phyloP scores from a whole-genome alignment of 2,329 filamentous ascomycete species.

The Biscogniauxia mediterranea region DNA sequence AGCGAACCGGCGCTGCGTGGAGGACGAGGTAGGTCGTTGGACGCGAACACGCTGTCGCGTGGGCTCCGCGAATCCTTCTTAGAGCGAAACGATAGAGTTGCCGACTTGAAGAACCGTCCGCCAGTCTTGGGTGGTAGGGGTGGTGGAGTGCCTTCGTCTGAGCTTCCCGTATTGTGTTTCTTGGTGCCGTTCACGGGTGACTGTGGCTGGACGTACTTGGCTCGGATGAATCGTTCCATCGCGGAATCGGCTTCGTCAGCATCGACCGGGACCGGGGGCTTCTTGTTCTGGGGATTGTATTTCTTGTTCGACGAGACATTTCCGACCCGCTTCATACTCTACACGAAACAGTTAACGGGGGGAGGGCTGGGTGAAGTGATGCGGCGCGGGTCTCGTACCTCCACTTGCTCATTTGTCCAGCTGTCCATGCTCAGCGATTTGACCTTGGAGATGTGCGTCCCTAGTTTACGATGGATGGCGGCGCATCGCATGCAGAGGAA shows the following conservation, averaged over 20 bases:
- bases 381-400: constrained; percentile 57
- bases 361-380: neutral
- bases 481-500: constrained; percentile 99
- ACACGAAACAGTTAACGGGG: constrained; percentile 16
- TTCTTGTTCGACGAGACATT: constrained; percentile 82
- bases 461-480: constrained; percentile 89
- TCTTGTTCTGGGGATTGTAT: constrained; percentile 83
- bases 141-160: constrained; percentile 59
- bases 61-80: constrained; percentile 48
- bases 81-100: constrained; percentile 60
- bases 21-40: constrained; percentile 34
- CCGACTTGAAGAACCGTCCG: constrained; percentile 56
- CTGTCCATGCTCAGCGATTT: constrained; percentile 99
- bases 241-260: constrained; percentile 88
- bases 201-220: constrained; percentile 78
- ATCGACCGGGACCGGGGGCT: constrained; percentile 82
- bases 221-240: constrained; percentile 92
- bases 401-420: constrained; percentile 94
- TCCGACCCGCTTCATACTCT: constrained; percentile 94
- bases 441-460: constrained; percentile 97
- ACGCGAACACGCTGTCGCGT: constrained; percentile 35
- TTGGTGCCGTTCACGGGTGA: constrained; percentile 36
- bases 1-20: constrained; percentile 36
- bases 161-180: constrained; percentile 44
- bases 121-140: constrained; percentile 63